Base-by-base conservation (phyloP, 129 eudicot genomes). In the Escallonia herrerae region DNA sequence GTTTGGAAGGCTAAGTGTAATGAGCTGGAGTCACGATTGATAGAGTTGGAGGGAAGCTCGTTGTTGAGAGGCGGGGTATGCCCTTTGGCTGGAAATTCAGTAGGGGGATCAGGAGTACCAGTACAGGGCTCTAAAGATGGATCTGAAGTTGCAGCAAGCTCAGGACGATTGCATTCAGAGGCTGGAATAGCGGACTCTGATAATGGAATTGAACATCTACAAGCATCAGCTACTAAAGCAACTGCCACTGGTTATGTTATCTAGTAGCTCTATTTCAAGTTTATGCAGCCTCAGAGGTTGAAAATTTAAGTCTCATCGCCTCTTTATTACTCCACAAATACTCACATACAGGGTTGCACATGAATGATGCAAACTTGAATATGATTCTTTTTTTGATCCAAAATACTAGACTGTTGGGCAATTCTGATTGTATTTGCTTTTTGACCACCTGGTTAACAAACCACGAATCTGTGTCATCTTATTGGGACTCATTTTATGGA, bases 1-100 rank as follows among this genome's bases (percentile, higher is more conserved):
- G 54, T 38, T 39, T 76, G 72, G 85, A 82, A 82, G 70, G 61
- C 38, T 13, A 89, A 78, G 64, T 82, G 48, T 74, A 71, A 61
- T 43, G 74, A 71, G 4, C 50, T 76, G 38, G 79, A 81, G 71
- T 15, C 47, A 42, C 73, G 72, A 13, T 40, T 71, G 58, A 4
- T n/a, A 47, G 69, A 65, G 49, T 64, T 82, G 73, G 72, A 63
- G 57, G 57, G 45, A 45, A 53, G 4, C 13, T 72, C 49, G n/a
- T 43, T 56, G 12, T 6, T 41, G 22, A 46, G 64, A 39, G 39
- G 64, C 7, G 43, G 50, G 63, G 62, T 44, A 12, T 7, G 1
- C 15, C 52, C 41, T 6, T n/a, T 68, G 67, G 7, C 66, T 48
- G 73, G 62, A 15, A 59, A 38, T 67, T 33, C 13, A 70, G 70